phyloP scores from a whole-genome alignment of 2,329 filamentous ascomycete genomes.

The Aureobasidium melanogenum region DNA sequence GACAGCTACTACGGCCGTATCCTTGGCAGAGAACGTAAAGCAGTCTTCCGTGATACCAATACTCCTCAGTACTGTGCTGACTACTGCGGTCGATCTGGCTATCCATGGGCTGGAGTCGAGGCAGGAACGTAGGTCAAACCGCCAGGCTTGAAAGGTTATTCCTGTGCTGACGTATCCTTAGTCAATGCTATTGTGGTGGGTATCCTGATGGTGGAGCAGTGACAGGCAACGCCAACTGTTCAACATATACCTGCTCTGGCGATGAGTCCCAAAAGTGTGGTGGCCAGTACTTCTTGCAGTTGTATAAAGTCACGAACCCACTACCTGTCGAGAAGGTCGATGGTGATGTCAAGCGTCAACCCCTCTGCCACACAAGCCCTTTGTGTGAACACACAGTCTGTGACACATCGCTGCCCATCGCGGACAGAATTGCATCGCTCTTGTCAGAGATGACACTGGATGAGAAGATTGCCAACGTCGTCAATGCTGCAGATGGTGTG shows the following conservation, averaged over 20 bases:
- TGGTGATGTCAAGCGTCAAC: constrained; percentile 12
- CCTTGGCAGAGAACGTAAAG: constrained; percentile 4
- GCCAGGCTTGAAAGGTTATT: neutral
- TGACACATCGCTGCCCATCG: constrained; percentile 31
- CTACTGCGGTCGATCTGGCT: constrained; percentile 1
- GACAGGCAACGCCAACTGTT: neutral
- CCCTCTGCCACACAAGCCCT: constrained; percentile 24
- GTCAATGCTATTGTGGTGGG: constrained; percentile 5
- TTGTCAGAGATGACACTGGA: constrained; percentile 64
- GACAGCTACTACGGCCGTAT: constrained; percentile 6
- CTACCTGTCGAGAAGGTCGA: neutral
- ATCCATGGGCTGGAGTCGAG: constrained; percentile 5
- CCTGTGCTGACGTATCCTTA: neutral
- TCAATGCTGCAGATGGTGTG: constrained; percentile 40
- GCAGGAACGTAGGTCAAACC: neutral
- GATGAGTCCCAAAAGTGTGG: constrained; percentile 2
- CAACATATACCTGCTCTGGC: constrained; percentile 4
- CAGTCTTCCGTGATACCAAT: neutral
- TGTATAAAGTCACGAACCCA: neutral
- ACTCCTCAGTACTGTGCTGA: constrained; percentile 8
- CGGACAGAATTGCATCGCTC: constrained; percentile 31
- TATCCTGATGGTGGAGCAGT: neutral
- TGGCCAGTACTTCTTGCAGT: neutral
- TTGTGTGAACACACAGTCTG: constrained; percentile 44
- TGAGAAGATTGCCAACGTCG: constrained; percentile 56